Evolutionary conservation across 352 stramenopile species (phyloP), one percentile per base, ranked within the genome.

Genomic region (Globisporangium paroecandrum): DNA sequence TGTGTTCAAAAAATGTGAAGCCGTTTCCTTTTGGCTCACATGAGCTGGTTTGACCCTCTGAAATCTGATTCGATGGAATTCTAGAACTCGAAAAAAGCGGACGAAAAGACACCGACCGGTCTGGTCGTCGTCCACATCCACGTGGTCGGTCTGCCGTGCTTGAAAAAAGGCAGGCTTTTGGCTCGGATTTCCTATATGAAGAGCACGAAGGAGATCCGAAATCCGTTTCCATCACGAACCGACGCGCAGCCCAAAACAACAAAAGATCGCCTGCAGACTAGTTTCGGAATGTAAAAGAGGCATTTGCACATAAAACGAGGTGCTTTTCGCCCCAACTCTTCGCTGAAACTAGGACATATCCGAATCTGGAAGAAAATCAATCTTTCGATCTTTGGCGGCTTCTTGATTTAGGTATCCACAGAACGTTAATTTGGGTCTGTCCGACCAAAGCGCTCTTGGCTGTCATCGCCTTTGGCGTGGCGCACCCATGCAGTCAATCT

Each of bases 11-110:
- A 18, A 13, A 20, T 22, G 20, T 43, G 55, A 34, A 59, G 55
- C 55, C 55, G 55, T 60, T 60, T 60, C 13, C 15, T n/a, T n/a
- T 15, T 43, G 36, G 12, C 36, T 43, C 38, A 15, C 12, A 5
- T 46, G 13, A 15, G 12, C 4, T 20, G 15, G 38, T 60, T n/a
- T 22, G 49, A 56, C n/a, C 56, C 56, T 62, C 29, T 62, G n/a
- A 18, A 18, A 62, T 47, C 8, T 61, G 32, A 47, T 61, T 8
- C 12, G 5, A 8, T 12, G 18, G 43, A 22, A 61, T 61, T 61
- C 55, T 61, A 61, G 55, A 61, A 61, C 43, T 51, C 18, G 15
- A 51, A 51, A 49, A 49, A 49, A 49, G 15, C 41, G 41, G 41
- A 49, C 41, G 15, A 49, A 49, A 49, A 51, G 43, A 51, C 24